Base-by-base conservation (phyloP, 2,329 filamentous ascomycete species). In the Shiraia sp. region DNA sequence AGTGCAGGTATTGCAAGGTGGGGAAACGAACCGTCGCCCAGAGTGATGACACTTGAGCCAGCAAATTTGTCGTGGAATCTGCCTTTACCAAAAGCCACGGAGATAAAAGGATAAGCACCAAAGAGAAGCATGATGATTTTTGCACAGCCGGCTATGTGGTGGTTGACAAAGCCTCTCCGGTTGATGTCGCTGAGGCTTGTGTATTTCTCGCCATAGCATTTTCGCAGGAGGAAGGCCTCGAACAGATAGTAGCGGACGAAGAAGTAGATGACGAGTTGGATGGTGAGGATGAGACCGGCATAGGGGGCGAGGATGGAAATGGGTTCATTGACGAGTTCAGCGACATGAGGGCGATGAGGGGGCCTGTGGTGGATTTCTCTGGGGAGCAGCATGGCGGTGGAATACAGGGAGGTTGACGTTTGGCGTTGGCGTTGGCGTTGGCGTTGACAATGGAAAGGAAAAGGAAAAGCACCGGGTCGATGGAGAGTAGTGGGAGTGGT, bases 141-240 rank as follows among this genome's bases (percentile, higher is more conserved):
- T 5, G 69, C 72, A 2, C 45, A 36, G 1, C 70, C 72, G 2
- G 73, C 72, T 14, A 77, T 69, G 32, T 75, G 73, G 41, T 77
- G 74, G 34, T 76, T 76, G 25, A 75, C 59, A 44, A 76, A 75
- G 0, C 72, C 71, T 7, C 71, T 62, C 4, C 66, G 58, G 14
- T 69, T 65, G 0, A 53, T 42, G 10, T 72, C 69, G 35, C 59
- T 61, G 40, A 76, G 62, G 4, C 52, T 33, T 0, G 59, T 63
- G 45, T 71, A 75, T 7, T 44, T 66, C 6, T 47, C 14, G 6
- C 66, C 63, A 40, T 75, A 75, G 3, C 74, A 57, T 12, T 25
- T 16, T 10, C 10, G 23, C 6, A 40, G n/a, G 2, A 75, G 56
- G 42, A 71, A 70, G 0, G 34, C 54, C 43, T 76, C 72, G 10